These are phyloP conservation scores for Achaetomium macrosporum DNA, from an alignment of 2,329 filamentous ascomycete species.

Conservation along the genomic window DNA sequence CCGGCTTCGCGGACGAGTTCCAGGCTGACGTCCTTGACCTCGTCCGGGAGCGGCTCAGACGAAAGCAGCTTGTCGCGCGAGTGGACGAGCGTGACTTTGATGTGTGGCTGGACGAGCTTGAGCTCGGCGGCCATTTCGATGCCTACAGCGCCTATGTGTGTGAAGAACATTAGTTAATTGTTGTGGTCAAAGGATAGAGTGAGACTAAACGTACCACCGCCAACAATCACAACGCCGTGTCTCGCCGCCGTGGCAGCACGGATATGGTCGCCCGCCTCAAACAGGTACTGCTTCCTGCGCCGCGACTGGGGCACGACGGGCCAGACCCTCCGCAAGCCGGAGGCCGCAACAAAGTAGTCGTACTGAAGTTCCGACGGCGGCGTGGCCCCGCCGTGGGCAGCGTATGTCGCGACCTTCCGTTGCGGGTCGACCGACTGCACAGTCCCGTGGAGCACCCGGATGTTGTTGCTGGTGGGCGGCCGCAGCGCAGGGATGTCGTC, in stretches of 20 bases:
- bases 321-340: slow-evolving; percentile 63
- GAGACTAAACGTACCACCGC: slow-evolving; percentile 41
- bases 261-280: slow-evolving; percentile 57
- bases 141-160: slow-evolving; percentile 59
- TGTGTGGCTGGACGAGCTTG: slow-evolving; percentile 58
- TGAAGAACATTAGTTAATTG: neutral
- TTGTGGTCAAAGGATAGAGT: slow-evolving; percentile 24
- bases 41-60: slow-evolving; percentile 64
- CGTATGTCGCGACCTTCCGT: slow-evolving; percentile 53
- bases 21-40: slow-evolving; percentile 58
- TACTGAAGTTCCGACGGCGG: slow-evolving; percentile 46
- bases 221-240: slow-evolving; percentile 64
- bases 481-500: slow-evolving; percentile 61
- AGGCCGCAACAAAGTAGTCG: slow-evolving; percentile 69
- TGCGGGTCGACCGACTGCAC: slow-evolving; percentile 55
- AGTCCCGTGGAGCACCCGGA: slow-evolving; percentile 61
- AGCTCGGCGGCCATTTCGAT: slow-evolving; percentile 78
- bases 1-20: slow-evolving; percentile 55
- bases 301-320: slow-evolving; percentile 66
- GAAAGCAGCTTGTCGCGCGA: slow-evolving; percentile 65
- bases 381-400: slow-evolving; percentile 39
- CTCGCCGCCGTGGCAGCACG: slow-evolving; percentile 44
- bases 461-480: slow-evolving; percentile 41
- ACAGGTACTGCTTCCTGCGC: slow-evolving; percentile 55
- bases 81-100: slow-evolving; percentile 68